Evolutionary conservation across 495 filamentous ascomycete species (phyloP), one percentile per base, ranked within the genome.

Genomic region (Xylaria palmicola): DNA sequence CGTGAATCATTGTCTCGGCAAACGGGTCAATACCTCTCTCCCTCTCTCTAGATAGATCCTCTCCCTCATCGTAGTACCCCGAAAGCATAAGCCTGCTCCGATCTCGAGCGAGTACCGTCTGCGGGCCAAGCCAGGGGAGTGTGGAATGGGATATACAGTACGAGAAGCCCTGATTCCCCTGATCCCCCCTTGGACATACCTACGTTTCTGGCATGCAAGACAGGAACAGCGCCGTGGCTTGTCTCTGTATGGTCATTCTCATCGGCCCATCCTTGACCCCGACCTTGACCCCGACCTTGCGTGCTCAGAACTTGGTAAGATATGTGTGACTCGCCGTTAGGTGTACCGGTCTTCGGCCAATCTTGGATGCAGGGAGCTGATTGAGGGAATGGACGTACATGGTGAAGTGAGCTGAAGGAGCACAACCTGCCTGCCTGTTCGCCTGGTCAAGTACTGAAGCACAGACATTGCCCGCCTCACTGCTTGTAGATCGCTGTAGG

Each of bases 161-260:
- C 22, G 3, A 12, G 19, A 43, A 20, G 7, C n/a, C n/a, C n/a
- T n/a, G n/a, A n/a, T n/a, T n/a, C n/a, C n/a, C n/a, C n/a, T n/a
- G n/a, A n/a, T n/a, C n/a, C n/a, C n/a, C n/a, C n/a, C n/a, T n/a
- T n/a, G n/a, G n/a, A n/a, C n/a, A n/a, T n/a, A n/a, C n/a, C n/a
- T n/a, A n/a, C n/a, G n/a, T n/a, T 12, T n/a, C 29, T 22, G 40
- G 40, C 30, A 47, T 57, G 54, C 57, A 60, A 20, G 36, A 37
- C 27, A 30, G 57, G 29, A 26, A 59, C 47, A 52, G 37, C 37
- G 57, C 57, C 48, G 57, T 60, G 56, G 56, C 56, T 32, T 30
- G 19, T 41, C 27, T 9, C 24, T 34, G 36, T 26, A 24, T 22
- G 39, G 39, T 44, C 53, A 44, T 44, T n/a, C n/a, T n/a, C 39